Base-by-base conservation (phyloP, 768 basidiomycete genomes). In the Stropharia rugosoannulata region DNA sequence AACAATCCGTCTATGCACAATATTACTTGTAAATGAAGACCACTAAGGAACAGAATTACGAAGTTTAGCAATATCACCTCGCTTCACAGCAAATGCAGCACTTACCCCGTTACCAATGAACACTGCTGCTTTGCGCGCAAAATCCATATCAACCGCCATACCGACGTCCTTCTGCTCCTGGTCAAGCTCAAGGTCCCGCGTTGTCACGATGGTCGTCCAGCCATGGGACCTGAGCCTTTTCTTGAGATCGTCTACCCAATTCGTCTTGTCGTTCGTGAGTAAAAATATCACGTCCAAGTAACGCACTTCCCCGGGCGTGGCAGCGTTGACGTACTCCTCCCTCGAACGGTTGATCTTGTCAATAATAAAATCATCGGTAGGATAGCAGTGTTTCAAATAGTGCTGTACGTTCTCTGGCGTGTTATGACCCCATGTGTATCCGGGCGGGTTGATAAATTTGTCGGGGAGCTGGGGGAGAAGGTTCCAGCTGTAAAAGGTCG, bases 101-200 rank as follows among this genome's bases (percentile, higher is more conserved):
- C 79, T 57, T 58, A 83, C 82, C 67, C 81, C 83, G 59, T 84
- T 82, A 0, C 81, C 81, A 51, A 81, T 68, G 53, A 82, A 83
- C 10, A 81, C 76, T 3, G 74, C 77, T 0, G 80, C 78, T 47
- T 65, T 64, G 15, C 73, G 68, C 22, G 73, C 82, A 54, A 83
- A 78, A 49, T 79, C 78, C 80, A 81, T 81, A 65, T 84, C 82
- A 10, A 82, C 73, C 8, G 80, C 77, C 73, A 78, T 73, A 19
- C 68, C 70, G 36, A 81, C 78, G 42, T 76, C 51, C 16, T 32
- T 53, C 74, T 38, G 40, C 27, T 53, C 51, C 27, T 15, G 15
- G 13, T 76, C 73, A 29, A 81, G 56, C 47, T 66, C 68, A 59
- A 83, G 62, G 56, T 83, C 80, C 51, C 62, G 62, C 44, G 73